Base-by-base conservation (phyloP, 345 rosid species). In the Punica granatum region DNA sequence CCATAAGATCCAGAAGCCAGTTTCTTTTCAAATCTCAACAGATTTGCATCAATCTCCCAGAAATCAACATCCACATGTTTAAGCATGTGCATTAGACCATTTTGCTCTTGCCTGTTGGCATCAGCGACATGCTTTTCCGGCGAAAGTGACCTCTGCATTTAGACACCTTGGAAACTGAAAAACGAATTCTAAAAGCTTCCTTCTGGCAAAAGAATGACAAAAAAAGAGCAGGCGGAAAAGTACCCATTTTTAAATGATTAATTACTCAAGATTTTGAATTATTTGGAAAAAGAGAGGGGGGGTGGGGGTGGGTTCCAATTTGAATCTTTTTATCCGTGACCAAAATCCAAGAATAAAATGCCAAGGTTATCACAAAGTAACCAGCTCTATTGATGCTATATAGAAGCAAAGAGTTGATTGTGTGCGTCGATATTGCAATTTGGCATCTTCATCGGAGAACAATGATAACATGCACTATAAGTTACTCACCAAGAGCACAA, bases 1-100 rank as follows among this genome's bases (percentile, higher is more conserved):
- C 80, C 77, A 69, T 61, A 60, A 34, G 80, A 78, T 60, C 85
- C 85, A 23, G 78, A 76, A 59, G 82, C 77, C 74, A 81, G 70
- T 74, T 72, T 74, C 70, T 48, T 46, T 66, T 74, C 80, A 67
- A 61, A 74, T 33, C 33, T 69, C 73, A 81, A 65, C 53, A 46
- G 9, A 26, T 42, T 63, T 21, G 39, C 36, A 54, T 73, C 69
- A 63, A 73, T 73, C 65, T 69, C 72, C 72, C 76, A 68, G 39
- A 23, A 67, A 42, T 68, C 76, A 18, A 56, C 34, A 34, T 34
- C 23, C 28, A 33, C 60, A 39, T 25, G 43, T 43, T 48, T 56
- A 56, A 53, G 42, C 33, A 37, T 58, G 70, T 34, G 63, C 54
- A 43, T 58, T 42, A 49, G 62, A 69, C 81, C 80, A 61, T 59